Percentiles rank a stretch among this genome's conserved stretches.
phyloP scores from a whole-genome alignment of 257 asterid species.

The Petunia secreta region DNA sequence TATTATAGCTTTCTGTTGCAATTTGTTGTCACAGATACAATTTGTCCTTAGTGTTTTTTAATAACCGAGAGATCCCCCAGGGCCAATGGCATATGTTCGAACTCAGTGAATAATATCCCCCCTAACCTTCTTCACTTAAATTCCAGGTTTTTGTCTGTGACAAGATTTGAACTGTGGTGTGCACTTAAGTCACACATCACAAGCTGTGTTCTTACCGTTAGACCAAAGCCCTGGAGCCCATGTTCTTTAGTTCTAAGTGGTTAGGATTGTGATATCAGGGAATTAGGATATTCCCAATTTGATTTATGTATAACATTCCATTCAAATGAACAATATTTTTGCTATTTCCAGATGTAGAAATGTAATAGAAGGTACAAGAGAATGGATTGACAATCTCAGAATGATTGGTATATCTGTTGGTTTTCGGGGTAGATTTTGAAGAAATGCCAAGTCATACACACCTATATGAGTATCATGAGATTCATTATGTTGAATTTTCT shows the following conservation, averaged over 20 bases:
- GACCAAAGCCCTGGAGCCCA: neutral
- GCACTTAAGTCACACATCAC: too few relatives aligned
- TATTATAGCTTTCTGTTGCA: neutral
- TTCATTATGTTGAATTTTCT: neutral
- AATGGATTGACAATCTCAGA: neutral
- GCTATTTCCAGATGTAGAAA: neutral
- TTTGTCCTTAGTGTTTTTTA: too few relatives aligned
- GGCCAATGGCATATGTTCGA: too few relatives aligned
- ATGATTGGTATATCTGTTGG: conserved; percentile 8
- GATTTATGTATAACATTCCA: neutral
- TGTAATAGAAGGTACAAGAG: neutral
- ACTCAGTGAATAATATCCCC: too few relatives aligned
- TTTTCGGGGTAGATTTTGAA: neutral
- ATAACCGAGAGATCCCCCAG: too few relatives aligned
- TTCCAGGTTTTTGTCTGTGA: too few relatives aligned
- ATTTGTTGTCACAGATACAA: neutral
- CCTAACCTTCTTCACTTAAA: too few relatives aligned
- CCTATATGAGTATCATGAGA: neutral
- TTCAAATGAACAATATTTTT: neutral
- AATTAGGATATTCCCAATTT: neutral
- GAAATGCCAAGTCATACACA: neutral
- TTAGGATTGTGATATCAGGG: neutral
- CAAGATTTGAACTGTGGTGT: too few relatives aligned
- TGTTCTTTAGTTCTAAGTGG: neutral
- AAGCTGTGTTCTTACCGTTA: too few relatives aligned